Conservation (phyloP, 2,329 filamentous ascomycete genomes). For the Trichoderma asperellum region DNA sequence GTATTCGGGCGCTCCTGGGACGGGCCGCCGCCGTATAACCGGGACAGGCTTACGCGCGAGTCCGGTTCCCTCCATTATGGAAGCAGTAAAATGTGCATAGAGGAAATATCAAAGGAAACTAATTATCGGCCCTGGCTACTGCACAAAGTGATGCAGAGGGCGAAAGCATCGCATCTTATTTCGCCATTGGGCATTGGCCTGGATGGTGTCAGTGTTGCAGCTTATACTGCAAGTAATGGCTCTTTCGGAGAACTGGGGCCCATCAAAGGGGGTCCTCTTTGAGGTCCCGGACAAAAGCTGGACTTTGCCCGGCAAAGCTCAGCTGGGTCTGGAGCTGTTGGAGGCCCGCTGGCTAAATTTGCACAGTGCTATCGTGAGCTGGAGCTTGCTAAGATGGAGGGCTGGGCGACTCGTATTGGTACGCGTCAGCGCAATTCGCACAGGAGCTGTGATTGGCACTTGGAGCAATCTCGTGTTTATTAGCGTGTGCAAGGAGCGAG, state of each 20-base stretch:
- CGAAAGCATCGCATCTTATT: slow-evolving; percentile 5
- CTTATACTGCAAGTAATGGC: slow-evolving; percentile 11
- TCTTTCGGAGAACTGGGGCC: slow-evolving; percentile 10
- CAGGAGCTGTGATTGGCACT: background rate
- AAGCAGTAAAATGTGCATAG: background rate
- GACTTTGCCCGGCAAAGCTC: background rate
- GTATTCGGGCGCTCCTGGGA: slow-evolving; percentile 6
- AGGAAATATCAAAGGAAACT: background rate
- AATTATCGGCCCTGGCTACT: background rate
- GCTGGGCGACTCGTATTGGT: slow-evolving; percentile 10
- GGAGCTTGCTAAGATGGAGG: background rate
- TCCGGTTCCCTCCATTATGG: background rate
- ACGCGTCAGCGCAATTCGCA: slow-evolving; percentile 23
- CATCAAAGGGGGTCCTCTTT: slow-evolving; percentile 5
- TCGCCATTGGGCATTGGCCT: background rate
- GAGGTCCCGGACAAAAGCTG: background rate
- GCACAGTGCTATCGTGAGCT: slow-evolving; percentile 1
- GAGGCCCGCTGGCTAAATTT: slow-evolving; percentile 6
- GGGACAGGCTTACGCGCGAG: slow-evolving; percentile 15
- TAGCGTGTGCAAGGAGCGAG: slow-evolving; percentile 7
- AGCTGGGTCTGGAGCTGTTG: background rate
- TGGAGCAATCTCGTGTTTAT: slow-evolving; percentile 4
- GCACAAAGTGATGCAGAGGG: background rate
- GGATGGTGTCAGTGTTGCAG: background rate
- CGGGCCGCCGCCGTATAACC: slow-evolving; percentile 18